Evolutionary conservation across 805 yeast species (phyloP), one percentile per base, ranked within the genome.

Genomic region (Starmerella khaoyaiensis): DNA sequence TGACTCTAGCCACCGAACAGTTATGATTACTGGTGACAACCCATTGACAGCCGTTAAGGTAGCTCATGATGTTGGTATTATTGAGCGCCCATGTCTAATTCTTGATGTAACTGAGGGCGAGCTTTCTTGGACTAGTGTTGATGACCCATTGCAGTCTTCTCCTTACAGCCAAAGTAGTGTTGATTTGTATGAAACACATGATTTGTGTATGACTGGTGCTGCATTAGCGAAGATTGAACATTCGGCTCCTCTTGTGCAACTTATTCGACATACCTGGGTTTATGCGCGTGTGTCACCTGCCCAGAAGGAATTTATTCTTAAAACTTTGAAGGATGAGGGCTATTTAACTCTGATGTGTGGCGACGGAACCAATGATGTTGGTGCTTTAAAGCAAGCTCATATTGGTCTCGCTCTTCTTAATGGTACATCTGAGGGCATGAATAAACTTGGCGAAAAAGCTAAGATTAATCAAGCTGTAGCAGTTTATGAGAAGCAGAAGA

Each of bases 351-450:
- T 90, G 52, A 90, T 90, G 98, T 90, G 98, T 63, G 98, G 98
- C 68, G 98, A 90, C 63, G 98, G 98, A 62, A 90, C 98, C n/a
- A 90, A 90, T 57, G 98, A 90, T 67, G 98, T 90, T 35, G 98
- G 98, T 61, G 98, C 98, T 37, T 72, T 90, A 62, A 90, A 90
- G 60, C 97, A 90, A 65, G 97, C 98, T 2, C 94, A 90, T 55
- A 79, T 90, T 55, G 98, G 98, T 67, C 81, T 90, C 57, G 98
- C 98, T n/a, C 66, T 90, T 50, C 69, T 90, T 58, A 90, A 90
- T 54, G 98, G 97, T 62, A 86, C 98, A 39, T 94, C 81, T 55
- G 95, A 82, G 37, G 79, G 94, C 32, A 67, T 90, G 74, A 79
- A 79, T 62, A 82, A 84, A 61, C 72, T 86, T 41, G 82, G 79